Evolutionary conservation across 164 flowering plant genomes (phyloP), one percentile per base, ranked within the genome.

Genomic region (Chimonanthus salicifolius): DNA sequence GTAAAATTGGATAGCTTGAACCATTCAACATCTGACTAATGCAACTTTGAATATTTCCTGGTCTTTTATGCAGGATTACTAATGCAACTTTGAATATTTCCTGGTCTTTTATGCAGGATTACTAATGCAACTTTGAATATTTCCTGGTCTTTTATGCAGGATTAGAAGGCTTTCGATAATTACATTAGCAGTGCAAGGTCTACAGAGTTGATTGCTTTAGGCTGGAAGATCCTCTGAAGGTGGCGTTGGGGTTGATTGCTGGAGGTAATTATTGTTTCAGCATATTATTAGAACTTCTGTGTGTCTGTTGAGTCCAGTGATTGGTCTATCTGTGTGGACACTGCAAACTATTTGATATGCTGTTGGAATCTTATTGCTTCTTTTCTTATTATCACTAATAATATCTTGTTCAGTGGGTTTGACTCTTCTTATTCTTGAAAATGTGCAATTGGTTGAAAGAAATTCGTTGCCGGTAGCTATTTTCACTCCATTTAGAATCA

Each of bases 51-150:
- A 5, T 44, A 10, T 66, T 45, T 5, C 45, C 68, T 66, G 46
- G 16, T 66, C n/a, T 62, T 44, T 63, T 15, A n/a, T 46, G 68
- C 68, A 66, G 68, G 68, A 66, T 33, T 66, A 66, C 68, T 44
- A 5, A 11, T 45, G 4, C n/a, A 66, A 10, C 49, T 66, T n/a
- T 5, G 46, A 66, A 5, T 44, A 10, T 66, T 45, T 5, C 45
- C 68, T 66, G 46, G 16, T 66, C n/a, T 62, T 44, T 63, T 15
- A n/a, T n/a, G n/a, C n/a, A n/a, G n/a, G n/a, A n/a, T n/a, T n/a
- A n/a, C n/a, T n/a, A n/a, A n/a, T n/a, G n/a, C n/a, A n/a, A n/a
- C n/a, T n/a, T n/a, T n/a, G n/a, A n/a, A n/a, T n/a, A n/a, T 66
- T 45, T 5, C 45, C 68, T 66, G 46, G 16, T 66, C n/a, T 62